Evolutionary conservation across 2,329 filamentous ascomycete species (phyloP), one percentile per base, ranked within the genome.

Genomic region (Pestalotiopsis sp.): DNA sequence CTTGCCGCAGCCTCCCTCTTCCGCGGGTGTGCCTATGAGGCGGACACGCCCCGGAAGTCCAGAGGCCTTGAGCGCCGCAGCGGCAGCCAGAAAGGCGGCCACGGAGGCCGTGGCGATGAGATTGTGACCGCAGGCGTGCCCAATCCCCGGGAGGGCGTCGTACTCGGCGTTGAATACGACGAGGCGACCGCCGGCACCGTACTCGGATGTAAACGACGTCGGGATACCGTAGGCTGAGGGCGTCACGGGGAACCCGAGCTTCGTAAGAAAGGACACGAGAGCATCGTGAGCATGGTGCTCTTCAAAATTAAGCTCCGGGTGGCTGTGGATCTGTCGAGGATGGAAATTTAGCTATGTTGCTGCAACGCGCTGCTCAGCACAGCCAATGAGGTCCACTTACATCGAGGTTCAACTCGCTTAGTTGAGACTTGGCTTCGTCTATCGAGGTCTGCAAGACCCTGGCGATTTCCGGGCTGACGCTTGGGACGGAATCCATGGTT

Each of bases 141-240:
- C 82, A 17, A 84, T 84, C 1, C 76, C 72, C 1, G 45, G 45
- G 7, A 52, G 7, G 3, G 45, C 45, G 20, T 52, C 45, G 3
- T 52, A 52, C 6, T 85, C 84, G 67, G 81, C 82, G 70, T 83
- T 84, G 69, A 81, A 80, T 27, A 81, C 76, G 36, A 84, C 74
- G 0, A 83, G 78, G 1, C 80, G 78, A 4, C 83, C 82, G 4
- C 81, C 82, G 0, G 76, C 73, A 36, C 85, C 84, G 61, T 77
- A 77, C 14, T 81, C 77, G 12, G 81, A 84, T 62, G 84, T 82
- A 71, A 89, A 89, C 1, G 85, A 81, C 0, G 87, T 89, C 9
- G 81, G 78, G 0, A 89, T 71, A 2, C 84, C 86, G 72, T 86
- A 87, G 0, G 86, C 83, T 66, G 85, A 82, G 0, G 82, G 81